Evolutionary conservation across 306 rosid species (phyloP), one percentile per base, ranked within the genome.

Genomic region (Vigna trinervia): DNA sequence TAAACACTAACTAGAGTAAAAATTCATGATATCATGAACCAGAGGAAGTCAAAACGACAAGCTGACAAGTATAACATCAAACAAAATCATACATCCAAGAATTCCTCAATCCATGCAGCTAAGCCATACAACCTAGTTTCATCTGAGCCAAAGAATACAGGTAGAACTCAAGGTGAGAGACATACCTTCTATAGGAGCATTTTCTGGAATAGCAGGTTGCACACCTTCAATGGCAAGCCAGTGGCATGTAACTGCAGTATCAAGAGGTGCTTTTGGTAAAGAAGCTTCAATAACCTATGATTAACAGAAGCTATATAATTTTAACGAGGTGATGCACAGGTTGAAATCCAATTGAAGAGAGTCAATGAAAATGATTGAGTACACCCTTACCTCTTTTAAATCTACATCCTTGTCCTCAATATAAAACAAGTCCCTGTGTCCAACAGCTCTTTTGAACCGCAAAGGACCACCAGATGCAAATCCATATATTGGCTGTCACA

Each of bases 151-250:
- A 79, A 62, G 39, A 54, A 17, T 20, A 77, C 39, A 15, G 34
- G 48, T 3, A 59, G 73, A 30, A 13, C 45, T 70, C 45, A 22
- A 41, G 53, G 34, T 84, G 75, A 53, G 80, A 26, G 75, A 62
- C 32, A 57, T 71, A 94, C 98, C 96, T 84, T 90, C 93, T 51
- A 83, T 65, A 13, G 83, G 84, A 78, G 94, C 87, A 85, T 92
- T 92, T 88, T 94, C 97, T 3, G 93, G 89, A 76, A 94, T 85
- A 69, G 94, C 92, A 78, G 96, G 97, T 76, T 87, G 96, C 87
- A 92, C 91, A 14, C 98, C 98, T 89, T 92, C 98, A 71, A 94
- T 90, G 75, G 97, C 96, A 76, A 94, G 90, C 98, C 97, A 92
- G 75, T 90, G 97, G 84, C 89, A 59, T 26, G 76, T 69, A 72